Percentiles rank a stretch among this genome's conserved stretches.
Conservation (phyloP, 306 rosid species). For the Cicer judaicum region DNA sequence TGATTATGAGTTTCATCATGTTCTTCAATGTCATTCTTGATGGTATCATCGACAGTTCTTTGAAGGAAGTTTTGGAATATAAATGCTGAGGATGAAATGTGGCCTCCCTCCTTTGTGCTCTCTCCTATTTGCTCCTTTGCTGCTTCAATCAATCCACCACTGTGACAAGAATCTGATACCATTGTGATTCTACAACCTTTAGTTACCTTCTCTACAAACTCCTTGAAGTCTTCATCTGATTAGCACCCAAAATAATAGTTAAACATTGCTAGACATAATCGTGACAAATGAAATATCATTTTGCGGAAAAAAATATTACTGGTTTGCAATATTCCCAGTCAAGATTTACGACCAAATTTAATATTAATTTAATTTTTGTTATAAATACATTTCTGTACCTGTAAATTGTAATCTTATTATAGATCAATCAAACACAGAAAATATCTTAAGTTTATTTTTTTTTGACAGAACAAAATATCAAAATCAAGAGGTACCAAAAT, state of each 20-base stretch:
- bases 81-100: conserved; percentile 37
- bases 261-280: not conserved
- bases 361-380: not conserved
- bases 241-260: not conserved
- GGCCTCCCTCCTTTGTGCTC: conserved; percentile 49
- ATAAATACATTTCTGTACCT: not conserved
- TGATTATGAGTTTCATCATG: conserved; percentile 48
- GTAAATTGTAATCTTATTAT: not conserved
- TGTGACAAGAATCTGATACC: conserved; percentile 85
- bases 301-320: not conserved
- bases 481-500: not conserved
- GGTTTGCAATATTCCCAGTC: not conserved
- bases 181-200: conserved; percentile 66
- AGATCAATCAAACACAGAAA: too few relatives aligned
- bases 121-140: conserved; percentile 84
- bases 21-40: conserved; percentile 53
- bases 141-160: conserved; percentile 78
- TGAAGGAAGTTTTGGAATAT: conserved; percentile 57
- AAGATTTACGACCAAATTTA: not conserved
- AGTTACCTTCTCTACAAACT: conserved; percentile 60
- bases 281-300: not conserved
- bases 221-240: conserved; percentile 84
- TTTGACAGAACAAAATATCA: not conserved
- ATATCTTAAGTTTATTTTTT: too few relatives aligned
- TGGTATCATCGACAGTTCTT: conserved; percentile 44